phyloP scores from a whole-genome alignment of 1,139 yeast species.

The Trichomonascaceae sp. region DNA sequence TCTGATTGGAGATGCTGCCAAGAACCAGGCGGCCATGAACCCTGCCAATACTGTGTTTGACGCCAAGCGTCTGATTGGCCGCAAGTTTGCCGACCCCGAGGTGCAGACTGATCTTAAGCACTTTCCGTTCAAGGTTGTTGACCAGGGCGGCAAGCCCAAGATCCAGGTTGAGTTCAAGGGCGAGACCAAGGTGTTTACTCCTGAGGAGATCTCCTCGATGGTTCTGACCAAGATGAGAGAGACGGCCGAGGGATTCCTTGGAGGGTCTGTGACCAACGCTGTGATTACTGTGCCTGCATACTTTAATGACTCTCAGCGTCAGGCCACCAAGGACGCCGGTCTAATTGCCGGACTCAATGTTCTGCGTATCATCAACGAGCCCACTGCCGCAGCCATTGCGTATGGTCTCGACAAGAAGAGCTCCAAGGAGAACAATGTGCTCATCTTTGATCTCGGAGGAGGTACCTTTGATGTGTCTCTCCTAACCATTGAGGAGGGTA shows the following conservation, averaged over 20 bases:
- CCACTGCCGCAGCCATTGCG: conserved; percentile 96
- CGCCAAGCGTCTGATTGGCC: conserved; percentile 94
- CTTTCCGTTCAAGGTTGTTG: conserved; percentile 90
- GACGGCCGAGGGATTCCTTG: conserved; percentile 86
- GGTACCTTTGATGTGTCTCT: conserved; percentile 98
- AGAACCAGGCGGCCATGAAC: conserved; percentile 97
- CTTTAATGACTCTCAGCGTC: conserved; percentile 93
- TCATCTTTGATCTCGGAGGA: conserved; percentile 95
- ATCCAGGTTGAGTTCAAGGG: conserved; percentile 90
- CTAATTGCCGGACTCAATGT: conserved; percentile 92
- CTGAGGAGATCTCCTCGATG: conserved; percentile 94
- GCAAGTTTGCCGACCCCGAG: conserved; percentile 76
- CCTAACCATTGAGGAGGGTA: conserved; percentile 96
- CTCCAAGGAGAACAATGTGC: conserved; percentile 68
- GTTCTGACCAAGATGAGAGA: conserved; percentile 91
- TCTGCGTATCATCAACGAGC: conserved; percentile 88
- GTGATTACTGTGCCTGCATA: conserved; percentile 93
- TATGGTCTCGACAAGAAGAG: conserved; percentile 92
- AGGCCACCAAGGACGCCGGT: conserved; percentile 96
- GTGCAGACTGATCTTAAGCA: conserved; percentile 90
- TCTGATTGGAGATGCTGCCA: conserved; percentile 97
- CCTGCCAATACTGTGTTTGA: conserved; percentile 92
- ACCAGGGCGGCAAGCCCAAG: conserved; percentile 75
- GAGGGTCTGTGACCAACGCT: conserved; percentile 75
- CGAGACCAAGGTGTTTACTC: conserved; percentile 85